phyloP scores from a whole-genome alignment of 1,284 basidiomycete genomes.

The Heliocybe sulcata region DNA sequence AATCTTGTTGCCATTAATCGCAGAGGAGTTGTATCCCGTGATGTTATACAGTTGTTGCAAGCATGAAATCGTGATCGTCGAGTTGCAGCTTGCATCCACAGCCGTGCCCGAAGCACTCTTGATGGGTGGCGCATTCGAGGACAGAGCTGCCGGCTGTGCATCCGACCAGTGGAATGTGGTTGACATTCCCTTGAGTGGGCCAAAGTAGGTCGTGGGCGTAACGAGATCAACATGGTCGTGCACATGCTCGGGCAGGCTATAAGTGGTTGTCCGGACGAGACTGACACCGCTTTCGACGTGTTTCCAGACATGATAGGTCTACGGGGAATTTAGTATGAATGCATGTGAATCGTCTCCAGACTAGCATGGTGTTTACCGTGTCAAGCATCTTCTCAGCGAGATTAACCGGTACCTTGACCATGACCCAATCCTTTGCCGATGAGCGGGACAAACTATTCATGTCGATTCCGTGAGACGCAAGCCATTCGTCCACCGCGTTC shows the following conservation, averaged over 20 bases:
- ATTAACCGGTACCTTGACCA: constrained; percentile 46
- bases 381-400: constrained; percentile 63
- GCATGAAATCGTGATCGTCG: constrained; percentile 25
- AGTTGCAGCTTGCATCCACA: constrained; percentile 36
- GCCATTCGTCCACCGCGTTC: constrained; percentile 52
- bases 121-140: constrained; percentile 20
- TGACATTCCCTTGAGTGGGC: constrained; percentile 36
- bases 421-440: constrained; percentile 65
- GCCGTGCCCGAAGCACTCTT: constrained; percentile 24
- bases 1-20: constrained; percentile 35
- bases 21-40: constrained; percentile 31
- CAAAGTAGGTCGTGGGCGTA: constrained; percentile 71
- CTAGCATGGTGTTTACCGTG: constrained; percentile 37
- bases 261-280: constrained; percentile 60
- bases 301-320: constrained; percentile 61
- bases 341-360: not conserved
- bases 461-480: constrained; percentile 45
- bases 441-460: constrained; percentile 42
- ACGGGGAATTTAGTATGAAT: not conserved
- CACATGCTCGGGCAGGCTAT: constrained; percentile 58
- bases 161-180: constrained; percentile 29
- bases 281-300: constrained; percentile 44
- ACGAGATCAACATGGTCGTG: constrained; percentile 62
- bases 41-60: constrained; percentile 45
- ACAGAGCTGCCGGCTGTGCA: constrained; percentile 11